Evolutionary conservation across 2,329 filamentous ascomycete species (phyloP).

Genomic region (Alternaria sp.): DNA sequence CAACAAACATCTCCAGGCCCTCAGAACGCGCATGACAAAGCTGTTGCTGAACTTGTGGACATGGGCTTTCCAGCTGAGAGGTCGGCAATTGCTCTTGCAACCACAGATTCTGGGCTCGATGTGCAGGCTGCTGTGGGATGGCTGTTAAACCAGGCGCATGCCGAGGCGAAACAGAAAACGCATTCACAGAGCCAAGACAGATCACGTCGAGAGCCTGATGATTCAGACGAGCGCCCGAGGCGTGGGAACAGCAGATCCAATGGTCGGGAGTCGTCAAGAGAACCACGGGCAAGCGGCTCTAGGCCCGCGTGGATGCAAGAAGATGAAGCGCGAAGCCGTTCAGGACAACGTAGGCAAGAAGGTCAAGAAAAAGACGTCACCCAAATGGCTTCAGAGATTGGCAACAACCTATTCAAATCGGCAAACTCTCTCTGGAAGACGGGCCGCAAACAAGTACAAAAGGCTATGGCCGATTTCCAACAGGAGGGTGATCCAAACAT

Average conservation of each 20-base stretch:
- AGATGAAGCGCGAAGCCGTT: constrained; percentile 58
- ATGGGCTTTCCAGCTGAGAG: constrained; percentile 92
- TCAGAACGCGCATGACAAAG: constrained; percentile 69
- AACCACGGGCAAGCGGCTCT: constrained; percentile 41
- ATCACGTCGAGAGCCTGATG: constrained; percentile 33
- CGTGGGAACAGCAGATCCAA: constrained; percentile 30
- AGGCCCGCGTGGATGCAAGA: constrained; percentile 69
- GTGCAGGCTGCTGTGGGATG: constrained; percentile 87
- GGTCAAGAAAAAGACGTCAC: constrained; percentile 74
- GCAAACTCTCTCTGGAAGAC: constrained; percentile 96
- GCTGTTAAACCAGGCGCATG: constrained; percentile 89
- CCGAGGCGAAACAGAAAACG: constrained; percentile 76
- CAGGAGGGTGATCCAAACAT: constrained; percentile 76
- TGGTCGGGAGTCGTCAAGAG: constrained; percentile 45
- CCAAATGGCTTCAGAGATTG: constrained; percentile 81
- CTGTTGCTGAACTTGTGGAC: constrained; percentile 86
- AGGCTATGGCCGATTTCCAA: constrained; percentile 86
- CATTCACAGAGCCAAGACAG: constrained; percentile 42
- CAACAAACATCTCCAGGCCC: constrained; percentile 30
- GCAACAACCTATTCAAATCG: constrained; percentile 86
- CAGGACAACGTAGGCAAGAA: constrained; percentile 58
- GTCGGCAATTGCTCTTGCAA: constrained; percentile 77
- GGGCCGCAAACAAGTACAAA: constrained; percentile 88
- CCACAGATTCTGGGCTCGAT: constrained; percentile 79
- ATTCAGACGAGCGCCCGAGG: constrained; percentile 31